Evolutionary conservation across 768 basidiomycete species (phyloP), one percentile per base, ranked within the genome.

Genomic region (Chlorophyllum brunneum): DNA sequence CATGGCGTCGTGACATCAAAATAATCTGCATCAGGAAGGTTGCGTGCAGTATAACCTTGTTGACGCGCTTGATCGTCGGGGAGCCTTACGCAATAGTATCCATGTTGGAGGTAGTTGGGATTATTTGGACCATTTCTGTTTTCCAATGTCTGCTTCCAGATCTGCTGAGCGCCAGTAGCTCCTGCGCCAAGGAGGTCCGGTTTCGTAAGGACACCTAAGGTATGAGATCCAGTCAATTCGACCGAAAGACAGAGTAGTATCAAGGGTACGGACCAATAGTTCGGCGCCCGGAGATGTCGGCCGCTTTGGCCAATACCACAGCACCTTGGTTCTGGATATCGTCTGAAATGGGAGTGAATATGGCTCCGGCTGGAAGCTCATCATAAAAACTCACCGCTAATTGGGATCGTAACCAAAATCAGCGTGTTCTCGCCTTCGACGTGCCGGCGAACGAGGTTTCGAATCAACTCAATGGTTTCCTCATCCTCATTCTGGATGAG

Each of bases 321-420:
- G 85, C 83, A 52, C 67, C 69, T 57, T 86, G 84, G 50, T 82
- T 86, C 54, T 86, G 74, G 24, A 85, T 76, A 43, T 89, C 87
- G 42, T 85, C 87, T 88, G 15, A 34, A n/a, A 13, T 4, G 31
- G 7, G 24, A 10, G 48, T 10, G 39, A 34, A 13, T 5, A 11
- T 2, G 16, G 13, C 11, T 16, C 6, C 34, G 15, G 16, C 34
- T 31, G 15, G 7, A 36, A 36, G 6, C 2, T 11, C 15, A 38
- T 0, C 1, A 22, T 18, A 30, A 23, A 13, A 16, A 58, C 62
- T 54, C 54, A 83, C 85, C 84, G 43, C 69, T 78, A 74, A 85
- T 82, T 0, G 86, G 83, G 48, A 87, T 78, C 0, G 83, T 78
- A 0, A 86, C 76, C 1, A 89, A 71, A 48, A 88, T 82, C 9